Conservation (phyloP, 371 early-diverging fungal species). For the Syncephalastrum sp. region DNA sequence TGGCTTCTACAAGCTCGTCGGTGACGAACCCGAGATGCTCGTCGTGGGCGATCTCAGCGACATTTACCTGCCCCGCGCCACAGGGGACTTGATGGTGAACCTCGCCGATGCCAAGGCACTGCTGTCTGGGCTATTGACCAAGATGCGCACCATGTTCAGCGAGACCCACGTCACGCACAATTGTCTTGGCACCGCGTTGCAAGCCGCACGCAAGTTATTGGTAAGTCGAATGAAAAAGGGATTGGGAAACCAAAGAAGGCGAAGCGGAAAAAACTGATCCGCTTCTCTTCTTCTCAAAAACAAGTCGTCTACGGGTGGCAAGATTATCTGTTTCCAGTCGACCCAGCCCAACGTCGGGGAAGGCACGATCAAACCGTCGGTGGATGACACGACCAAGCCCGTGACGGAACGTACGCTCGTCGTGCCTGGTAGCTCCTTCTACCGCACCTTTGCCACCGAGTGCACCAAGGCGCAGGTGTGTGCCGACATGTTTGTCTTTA, state of each 20-base stretch:
- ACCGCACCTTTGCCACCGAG: conserved; percentile 79
- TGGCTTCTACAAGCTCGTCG: conserved; percentile 75
- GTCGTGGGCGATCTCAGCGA: conserved; percentile 79
- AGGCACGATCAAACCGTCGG: conserved; percentile 64
- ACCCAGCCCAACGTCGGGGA: conserved; percentile 68
- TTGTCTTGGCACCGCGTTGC: conserved; percentile 74
- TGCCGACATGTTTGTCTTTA: conserved; percentile 84
- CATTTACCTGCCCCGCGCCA: conserved; percentile 66
- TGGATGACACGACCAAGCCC: conserved; percentile 57
- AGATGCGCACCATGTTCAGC: conserved; percentile 65
- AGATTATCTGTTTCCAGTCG: conserved; percentile 72
- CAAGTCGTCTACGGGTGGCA: conserved; percentile 79
- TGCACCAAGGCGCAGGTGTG: conserved; percentile 79
- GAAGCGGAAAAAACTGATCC: too few species aligned
- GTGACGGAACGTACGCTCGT: conserved; percentile 49
- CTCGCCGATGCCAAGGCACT: conserved; percentile 61
- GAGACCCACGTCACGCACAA: conserved; percentile 51
- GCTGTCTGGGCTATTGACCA: conserved; percentile 60
- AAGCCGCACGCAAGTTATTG: conserved; percentile 73
- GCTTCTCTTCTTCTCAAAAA: background rate
- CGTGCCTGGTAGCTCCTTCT: conserved; percentile 68
- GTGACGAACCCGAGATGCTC: conserved; percentile 78
- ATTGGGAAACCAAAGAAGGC: too few species aligned
- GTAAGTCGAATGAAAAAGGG: conserved; percentile 27
- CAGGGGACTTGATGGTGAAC: conserved; percentile 78